Base-by-base conservation (phyloP, 2,329 filamentous ascomycete species). In the Penicillium sp. region DNA sequence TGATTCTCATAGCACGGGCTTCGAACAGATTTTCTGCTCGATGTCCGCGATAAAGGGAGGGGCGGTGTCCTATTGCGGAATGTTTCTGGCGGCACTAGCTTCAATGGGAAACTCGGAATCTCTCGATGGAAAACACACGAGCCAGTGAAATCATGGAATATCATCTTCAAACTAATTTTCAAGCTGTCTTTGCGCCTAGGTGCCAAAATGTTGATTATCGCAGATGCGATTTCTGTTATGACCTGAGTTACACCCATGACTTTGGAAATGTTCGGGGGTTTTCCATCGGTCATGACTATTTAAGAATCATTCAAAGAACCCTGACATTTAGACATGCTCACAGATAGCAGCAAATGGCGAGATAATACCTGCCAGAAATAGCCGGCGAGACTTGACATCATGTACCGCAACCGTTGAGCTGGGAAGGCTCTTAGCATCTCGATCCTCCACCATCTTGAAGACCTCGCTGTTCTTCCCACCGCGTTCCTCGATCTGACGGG, bases 361-460 rank as follows among this genome's bases (percentile, higher is more conserved):
- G 15, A 61, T 51, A 1, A 63, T 49, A 26, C 62, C 63, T 34
- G 45, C 45, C 38, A 64, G 31, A 43, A 56, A 59, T 18, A 60
- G 42, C 6, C 43, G 42, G 29, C 51, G 16, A 8, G 42, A 42
- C 26, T 56, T 54, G 23, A 52, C 48, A 54, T 61, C 59, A 48
- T 61, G 57, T 34, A 56, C 38, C n/a, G 49, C 53, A 13, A 47
- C 26, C 18, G 58, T 59, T n/a, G 49, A 44, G 21, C 49, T 51
- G 26, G 53, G 61, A 15, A 57, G 46, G 4, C 13, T 51, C 47
- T 59, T 65, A 1, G 61, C 68, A 34, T 69, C 63, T n/a, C 48
- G 51, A 56, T 74, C 72, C 45, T 74, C 72, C 13, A 72, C 56
- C 21, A 70, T 38, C 31, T 68, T 73, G n/a, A 60, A 55, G 34